Conservation (phyloP, 768 basidiomycete species). For the Leccinum barrowsii region DNA sequence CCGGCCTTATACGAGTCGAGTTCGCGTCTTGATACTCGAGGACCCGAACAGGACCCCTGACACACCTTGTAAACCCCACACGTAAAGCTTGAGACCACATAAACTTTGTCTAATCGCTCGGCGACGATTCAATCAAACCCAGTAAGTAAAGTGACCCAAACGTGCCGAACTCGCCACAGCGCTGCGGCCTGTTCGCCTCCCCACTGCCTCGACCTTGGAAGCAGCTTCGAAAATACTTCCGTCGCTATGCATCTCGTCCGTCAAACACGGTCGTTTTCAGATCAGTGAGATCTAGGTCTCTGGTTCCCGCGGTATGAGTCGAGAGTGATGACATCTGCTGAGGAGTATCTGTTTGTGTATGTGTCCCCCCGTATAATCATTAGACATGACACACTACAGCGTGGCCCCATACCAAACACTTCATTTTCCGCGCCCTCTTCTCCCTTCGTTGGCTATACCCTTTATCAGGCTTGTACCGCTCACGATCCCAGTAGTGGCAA, state of each 20-base stretch:
- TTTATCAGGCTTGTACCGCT: conserved; percentile 74
- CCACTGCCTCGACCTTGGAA: background rate
- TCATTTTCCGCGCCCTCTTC: conserved; percentile 30
- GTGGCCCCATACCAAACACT: conserved; percentile 24
- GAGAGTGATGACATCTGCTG: no score
- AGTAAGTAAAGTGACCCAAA: background rate
- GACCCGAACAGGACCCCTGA: conserved; percentile 28
- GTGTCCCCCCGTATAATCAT: background rate
- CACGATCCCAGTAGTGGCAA: conserved; percentile 89
- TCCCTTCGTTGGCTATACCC: conserved; percentile 51
- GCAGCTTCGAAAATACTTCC: background rate
- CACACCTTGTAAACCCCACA: conserved; percentile 16
- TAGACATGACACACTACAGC: conserved; percentile 4
- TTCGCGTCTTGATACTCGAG: conserved; percentile 23
- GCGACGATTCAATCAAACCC: background rate
- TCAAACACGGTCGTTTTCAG: conserved; percentile 28
- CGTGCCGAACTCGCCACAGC: conserved; percentile 5
- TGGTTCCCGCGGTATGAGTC: background rate
- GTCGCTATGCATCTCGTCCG: conserved; percentile 14
- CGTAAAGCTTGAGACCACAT: conserved; percentile 15
- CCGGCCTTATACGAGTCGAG: conserved; percentile 55
- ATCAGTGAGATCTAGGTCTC: background rate
- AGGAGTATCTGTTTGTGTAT: no score
- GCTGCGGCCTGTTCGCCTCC: conserved; percentile 1
- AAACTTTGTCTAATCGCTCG: background rate